These are phyloP conservation scores for Aspergillus asperescens DNA, from an alignment of 495 filamentous ascomycete genomes.

Conservation along the genomic window DNA sequence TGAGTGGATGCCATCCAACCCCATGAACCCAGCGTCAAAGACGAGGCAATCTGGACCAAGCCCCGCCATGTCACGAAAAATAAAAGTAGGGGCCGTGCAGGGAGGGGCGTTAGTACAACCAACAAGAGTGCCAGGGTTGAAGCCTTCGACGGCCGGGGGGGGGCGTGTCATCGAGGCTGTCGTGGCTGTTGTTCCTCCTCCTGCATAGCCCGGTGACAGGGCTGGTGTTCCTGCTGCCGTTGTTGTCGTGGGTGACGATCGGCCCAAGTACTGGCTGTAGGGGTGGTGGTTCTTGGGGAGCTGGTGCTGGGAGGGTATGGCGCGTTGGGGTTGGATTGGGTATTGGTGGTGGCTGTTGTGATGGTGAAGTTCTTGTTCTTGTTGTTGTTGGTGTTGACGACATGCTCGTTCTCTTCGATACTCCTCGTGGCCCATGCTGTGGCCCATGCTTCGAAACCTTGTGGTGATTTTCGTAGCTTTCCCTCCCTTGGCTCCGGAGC, in stretches of 20 bases:
- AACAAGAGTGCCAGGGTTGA: slow-evolving; percentile 23
- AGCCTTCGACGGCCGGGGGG: slow-evolving; percentile 13
- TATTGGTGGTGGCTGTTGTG: background rate
- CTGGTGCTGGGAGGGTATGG: slow-evolving; percentile 15
- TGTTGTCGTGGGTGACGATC: slow-evolving; percentile 8
- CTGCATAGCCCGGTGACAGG: slow-evolving; percentile 13
- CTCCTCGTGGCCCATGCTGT: slow-evolving; percentile 16
- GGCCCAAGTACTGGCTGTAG: slow-evolving; percentile 17
- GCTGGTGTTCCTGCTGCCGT: background rate
- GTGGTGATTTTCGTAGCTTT: slow-evolving; percentile 41
- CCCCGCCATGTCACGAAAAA: slow-evolving; percentile 24
- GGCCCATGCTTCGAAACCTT: slow-evolving; percentile 17
- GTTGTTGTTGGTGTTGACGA: background rate
- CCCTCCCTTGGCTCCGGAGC: slow-evolving; percentile 53
- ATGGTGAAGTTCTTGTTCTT: background rate
- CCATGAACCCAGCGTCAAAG: slow-evolving; percentile 21
- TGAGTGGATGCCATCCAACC: slow-evolving; percentile 19
- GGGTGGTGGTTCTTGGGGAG: slow-evolving; percentile 8
- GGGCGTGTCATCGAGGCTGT: slow-evolving; percentile 5
- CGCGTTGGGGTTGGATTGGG: slow-evolving; percentile 1
- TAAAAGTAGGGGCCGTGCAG: slow-evolving; percentile 12
- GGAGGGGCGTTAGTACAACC: slow-evolving; percentile 28
- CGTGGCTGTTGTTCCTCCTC: slow-evolving; percentile 9
- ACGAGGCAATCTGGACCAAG: slow-evolving; percentile 18
- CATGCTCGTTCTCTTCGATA: slow-evolving; percentile 19